Base-by-base conservation (phyloP, 495 filamentous ascomycete species). In the Penicillium ucsense region DNA sequence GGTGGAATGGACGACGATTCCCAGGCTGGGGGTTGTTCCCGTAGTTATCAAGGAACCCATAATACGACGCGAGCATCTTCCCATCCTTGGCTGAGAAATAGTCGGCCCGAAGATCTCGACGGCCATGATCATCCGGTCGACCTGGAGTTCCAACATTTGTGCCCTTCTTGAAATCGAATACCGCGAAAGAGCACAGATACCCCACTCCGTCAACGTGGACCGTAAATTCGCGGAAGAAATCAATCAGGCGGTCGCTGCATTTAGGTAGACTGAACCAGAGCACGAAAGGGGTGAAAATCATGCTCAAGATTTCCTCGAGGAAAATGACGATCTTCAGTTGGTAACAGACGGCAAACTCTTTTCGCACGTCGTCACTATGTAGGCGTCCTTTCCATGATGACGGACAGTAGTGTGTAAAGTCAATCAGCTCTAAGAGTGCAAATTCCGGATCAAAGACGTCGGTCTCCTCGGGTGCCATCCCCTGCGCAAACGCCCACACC, bases 211-310 rank as follows among this genome's bases (percentile, higher is more conserved):
- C 94, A 8, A 98, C 89, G 56, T 97, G 91, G 12, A 98, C 81
- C 2, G 92, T 95, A 57, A 95, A 96, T 60, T 98, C 92, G 10
- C 92, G 80, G 68, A 98, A 96, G 67, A 98, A 98, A 59, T 98
- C 92, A 43, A 98, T 85, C 49, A 97, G 80, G 45, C 88, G 86
- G 57, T 97, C 94, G 62, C 84, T 89, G 67, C 85, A 90, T 59
- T 85, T 88, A 5, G 89, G 88, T 40, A 97, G 75, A 47, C 85
- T 89, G 61, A 84, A 83, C 74, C 89, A 87, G 31, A 97, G 78
- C 20, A 97, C 80, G 47, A 94, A 85, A 4, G 92, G 92, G 5
- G 90, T 94, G 45, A 92, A 82, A 35, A 98, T 77, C 61, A 97
- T 89, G 65, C 89, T 88, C 49, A 96, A 62, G 10, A 96, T 81